Evolutionary conservation across 1,284 basidiomycete species (phyloP).

Genomic region (Mycena citricolor): DNA sequence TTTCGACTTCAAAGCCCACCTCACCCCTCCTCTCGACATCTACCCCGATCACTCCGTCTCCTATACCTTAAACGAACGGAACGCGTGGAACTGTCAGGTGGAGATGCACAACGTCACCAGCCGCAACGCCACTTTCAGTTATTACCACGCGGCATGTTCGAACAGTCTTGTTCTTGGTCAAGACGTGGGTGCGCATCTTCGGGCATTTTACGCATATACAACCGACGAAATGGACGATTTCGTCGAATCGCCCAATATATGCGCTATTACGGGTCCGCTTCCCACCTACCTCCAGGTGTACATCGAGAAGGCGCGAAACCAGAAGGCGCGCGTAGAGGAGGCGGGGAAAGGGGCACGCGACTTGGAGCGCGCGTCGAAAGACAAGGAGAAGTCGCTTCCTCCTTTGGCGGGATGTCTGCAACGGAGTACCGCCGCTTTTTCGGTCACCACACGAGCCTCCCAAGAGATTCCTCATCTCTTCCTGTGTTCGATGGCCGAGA

Average conservation of each 20-base stretch:
- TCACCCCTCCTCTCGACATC: background rate
- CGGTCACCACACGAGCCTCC: background rate
- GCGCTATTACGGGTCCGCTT: constrained; percentile 1
- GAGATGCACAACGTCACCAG: constrained; percentile 4
- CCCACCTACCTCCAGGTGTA: background rate
- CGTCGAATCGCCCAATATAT: background rate
- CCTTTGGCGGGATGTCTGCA: background rate
- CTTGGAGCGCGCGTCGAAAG: background rate
- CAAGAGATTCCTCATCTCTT: background rate
- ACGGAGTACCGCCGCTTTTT: background rate
- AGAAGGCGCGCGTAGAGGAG: constrained; percentile 1
- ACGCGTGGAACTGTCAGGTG: background rate
- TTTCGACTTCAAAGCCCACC: constrained; percentile 9
- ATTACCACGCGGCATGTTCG: background rate
- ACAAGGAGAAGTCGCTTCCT: constrained; percentile 1
- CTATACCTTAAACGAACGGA: constrained; percentile 1
- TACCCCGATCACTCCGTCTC: no score
- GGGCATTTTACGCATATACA: background rate
- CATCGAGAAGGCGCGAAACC: no score
- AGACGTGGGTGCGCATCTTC: constrained; percentile 5
- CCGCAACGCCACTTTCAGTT: background rate
- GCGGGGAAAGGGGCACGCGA: constrained; percentile 1
- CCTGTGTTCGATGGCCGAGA: background rate
- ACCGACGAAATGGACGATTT: background rate
- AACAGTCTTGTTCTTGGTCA: background rate